Conservation (phyloP, 805 yeast genomes). For the Cyberlindnera sargentensis region DNA sequence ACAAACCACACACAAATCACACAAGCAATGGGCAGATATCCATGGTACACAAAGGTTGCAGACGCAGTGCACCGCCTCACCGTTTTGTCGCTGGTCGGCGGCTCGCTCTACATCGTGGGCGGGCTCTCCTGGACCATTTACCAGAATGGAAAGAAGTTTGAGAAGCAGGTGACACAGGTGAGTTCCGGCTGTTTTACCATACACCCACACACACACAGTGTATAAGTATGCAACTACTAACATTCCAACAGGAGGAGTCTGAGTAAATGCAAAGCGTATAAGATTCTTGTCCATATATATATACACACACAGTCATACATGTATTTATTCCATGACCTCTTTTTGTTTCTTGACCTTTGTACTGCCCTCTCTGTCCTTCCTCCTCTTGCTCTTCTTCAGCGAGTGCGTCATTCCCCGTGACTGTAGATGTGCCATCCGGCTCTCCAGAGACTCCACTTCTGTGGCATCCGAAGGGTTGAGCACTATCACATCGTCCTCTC, state of each 20-base stretch:
- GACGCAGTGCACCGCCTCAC: conserved; percentile 70
- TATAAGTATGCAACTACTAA: background rate
- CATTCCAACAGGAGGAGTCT: background rate
- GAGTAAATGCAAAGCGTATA: too few species aligned
- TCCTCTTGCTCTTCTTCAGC: conserved; percentile 18
- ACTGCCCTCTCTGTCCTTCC: conserved; percentile 3
- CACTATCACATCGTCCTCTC: conserved; percentile 29
- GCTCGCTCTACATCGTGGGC: conserved; percentile 41
- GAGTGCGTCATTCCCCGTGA: conserved; percentile 31
- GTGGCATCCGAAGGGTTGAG: conserved; percentile 26
- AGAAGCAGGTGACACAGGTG: conserved; percentile 24
- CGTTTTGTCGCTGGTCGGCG: conserved; percentile 59
- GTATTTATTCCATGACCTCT: background rate
- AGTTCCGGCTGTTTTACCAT: too few species aligned
- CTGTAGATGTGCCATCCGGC: conserved; percentile 21
- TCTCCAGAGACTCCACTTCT: conserved; percentile 16
- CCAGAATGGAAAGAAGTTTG: conserved; percentile 45
- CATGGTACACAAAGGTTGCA: conserved; percentile 71
- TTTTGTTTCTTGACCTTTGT: background rate
- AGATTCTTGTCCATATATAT: too few species aligned
- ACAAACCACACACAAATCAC: background rate
- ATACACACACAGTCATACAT: background rate
- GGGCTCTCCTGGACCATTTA: conserved; percentile 47
- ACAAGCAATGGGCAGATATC: conserved; percentile 37
- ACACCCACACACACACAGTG: background rate